Base-by-base conservation (phyloP, 225 moss, liverwort and hornwort species). In the Pseudisothecium myosuroides region DNA sequence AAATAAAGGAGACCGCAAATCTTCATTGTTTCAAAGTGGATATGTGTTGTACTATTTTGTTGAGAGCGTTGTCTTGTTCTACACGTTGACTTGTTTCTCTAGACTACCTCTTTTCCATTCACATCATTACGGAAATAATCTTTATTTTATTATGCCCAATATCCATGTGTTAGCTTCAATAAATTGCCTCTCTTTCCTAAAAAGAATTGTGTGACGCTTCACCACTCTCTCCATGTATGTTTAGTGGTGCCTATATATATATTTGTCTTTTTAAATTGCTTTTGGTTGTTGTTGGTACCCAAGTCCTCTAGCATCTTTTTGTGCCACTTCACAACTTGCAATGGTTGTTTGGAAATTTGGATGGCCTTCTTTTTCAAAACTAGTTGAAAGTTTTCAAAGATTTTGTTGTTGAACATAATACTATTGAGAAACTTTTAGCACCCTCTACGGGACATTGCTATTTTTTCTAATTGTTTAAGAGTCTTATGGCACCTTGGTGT, bases 381-480 rank as follows among this genome's bases (percentile, higher is more conserved):
- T 21, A 36, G 14, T 21, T 76, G 36, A 23, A 36, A 27, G 2
- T 16, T 76, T 50, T 52, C 22, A 52, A 52, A 22, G 76, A 52
- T 52, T 52, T 52, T 36, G 1, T 34, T 76, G 22, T 76, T 76
- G 22, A 9, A 8, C 3, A 8, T 3, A 13, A 8, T 22, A 2
- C n/a, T 36, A 20, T 47, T 52, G 34, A 9, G 2, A 76, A 54
- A 9, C 8, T 3, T 43, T 22, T 54, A 36, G 5, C 9, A 52
- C 14, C 36, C 3, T 76, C 14, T 52, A 14, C 0, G 0, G 0
- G 52, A 14, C 0, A 0, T 22, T 52, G 3, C 1, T 22, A 13
- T 3, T 76, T 76, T 34, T 31, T 18, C 6, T 32, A 32, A 7
- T 49, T 75, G 76, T 76, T 36, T 36, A 14, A 36, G 36, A 52